phyloP scores from a whole-genome alignment of 352 stramenopile genomes.

The Pythium scleroteichum region DNA sequence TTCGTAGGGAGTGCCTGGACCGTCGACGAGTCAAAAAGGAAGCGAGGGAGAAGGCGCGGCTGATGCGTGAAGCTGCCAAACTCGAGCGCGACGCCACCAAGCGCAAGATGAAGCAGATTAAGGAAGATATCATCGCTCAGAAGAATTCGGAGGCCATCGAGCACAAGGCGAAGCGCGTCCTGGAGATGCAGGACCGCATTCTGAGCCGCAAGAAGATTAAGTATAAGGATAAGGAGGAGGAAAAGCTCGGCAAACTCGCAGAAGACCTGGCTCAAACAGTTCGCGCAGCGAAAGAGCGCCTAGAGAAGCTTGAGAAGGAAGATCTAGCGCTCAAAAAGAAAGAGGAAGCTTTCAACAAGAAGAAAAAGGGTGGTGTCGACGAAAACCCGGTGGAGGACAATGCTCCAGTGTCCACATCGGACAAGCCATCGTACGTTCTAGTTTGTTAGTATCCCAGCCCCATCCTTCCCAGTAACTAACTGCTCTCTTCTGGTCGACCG shows the following conservation, averaged over 20 bases:
- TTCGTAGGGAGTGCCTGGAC: constrained; percentile 69
- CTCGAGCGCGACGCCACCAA: constrained; percentile 72
- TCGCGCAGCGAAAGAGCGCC: constrained; percentile 69
- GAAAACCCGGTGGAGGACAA: constrained; percentile 45
- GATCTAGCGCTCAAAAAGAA: constrained; percentile 72
- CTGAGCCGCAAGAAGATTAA: constrained; percentile 87
- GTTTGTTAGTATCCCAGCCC: too few relatives aligned
- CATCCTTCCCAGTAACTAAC: too few relatives aligned
- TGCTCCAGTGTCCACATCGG: constrained; percentile 33
- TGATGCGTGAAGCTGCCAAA: constrained; percentile 82
- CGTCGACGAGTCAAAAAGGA: constrained; percentile 76
- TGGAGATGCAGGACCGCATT: constrained; percentile 89
- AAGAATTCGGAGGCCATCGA: constrained; percentile 84
- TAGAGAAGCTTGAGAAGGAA: constrained; percentile 89
- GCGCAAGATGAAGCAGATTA: constrained; percentile 61
- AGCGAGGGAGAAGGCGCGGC: constrained; percentile 69
- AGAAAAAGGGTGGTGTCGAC: constrained; percentile 53
- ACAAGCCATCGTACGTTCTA: constrained; percentile 67
- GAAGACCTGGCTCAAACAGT: constrained; percentile 83
- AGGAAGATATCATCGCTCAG: constrained; percentile 70
- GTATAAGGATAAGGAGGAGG: constrained; percentile 89
- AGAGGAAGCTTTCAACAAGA: constrained; percentile 84
- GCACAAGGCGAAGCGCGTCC: constrained; percentile 77
- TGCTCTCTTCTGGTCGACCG: not conserved
- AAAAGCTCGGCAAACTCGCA: constrained; percentile 77